Conservation (phyloP, 441 rosid genomes). For the Bocquillonia castaneifolia region DNA sequence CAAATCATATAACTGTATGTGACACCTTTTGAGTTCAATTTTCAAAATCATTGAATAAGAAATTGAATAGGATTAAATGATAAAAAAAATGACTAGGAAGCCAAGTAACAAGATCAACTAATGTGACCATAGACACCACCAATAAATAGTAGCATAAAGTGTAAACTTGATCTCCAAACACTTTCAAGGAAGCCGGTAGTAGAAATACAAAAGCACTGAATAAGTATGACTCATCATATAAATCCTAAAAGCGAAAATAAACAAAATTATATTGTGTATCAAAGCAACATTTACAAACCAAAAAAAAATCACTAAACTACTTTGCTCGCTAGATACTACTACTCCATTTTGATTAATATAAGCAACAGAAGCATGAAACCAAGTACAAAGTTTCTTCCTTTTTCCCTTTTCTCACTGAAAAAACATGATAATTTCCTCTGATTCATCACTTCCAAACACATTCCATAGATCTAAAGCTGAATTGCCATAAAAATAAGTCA, state of each 20-base stretch:
- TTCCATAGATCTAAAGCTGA: neutral
- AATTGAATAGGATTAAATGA: neutral
- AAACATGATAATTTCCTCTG: neutral
- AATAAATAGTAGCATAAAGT: neutral
- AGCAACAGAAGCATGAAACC: neutral
- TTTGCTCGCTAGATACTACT: neutral
- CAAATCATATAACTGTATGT: too few relatives aligned
- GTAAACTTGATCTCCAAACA: neutral
- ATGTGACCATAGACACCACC: neutral
- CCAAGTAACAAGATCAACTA: neutral
- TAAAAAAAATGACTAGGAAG: neutral
- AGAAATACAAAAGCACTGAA: neutral
- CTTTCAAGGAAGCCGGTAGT: neutral
- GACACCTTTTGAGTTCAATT: too few relatives aligned
- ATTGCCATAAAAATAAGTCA: neutral
- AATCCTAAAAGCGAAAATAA: neutral
- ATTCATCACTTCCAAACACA: neutral
- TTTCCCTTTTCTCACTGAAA: neutral
- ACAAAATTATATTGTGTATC: neutral
- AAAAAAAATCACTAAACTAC: neutral
- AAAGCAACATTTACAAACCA: neutral
- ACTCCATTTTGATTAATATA: neutral
- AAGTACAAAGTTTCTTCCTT: neutral
- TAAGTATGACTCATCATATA: neutral
- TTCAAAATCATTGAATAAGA: neutral